These are phyloP conservation scores for Dictyostelium purpureum DNA, from an alignment of 78 protist species.

Conservation along the genomic window DNA sequence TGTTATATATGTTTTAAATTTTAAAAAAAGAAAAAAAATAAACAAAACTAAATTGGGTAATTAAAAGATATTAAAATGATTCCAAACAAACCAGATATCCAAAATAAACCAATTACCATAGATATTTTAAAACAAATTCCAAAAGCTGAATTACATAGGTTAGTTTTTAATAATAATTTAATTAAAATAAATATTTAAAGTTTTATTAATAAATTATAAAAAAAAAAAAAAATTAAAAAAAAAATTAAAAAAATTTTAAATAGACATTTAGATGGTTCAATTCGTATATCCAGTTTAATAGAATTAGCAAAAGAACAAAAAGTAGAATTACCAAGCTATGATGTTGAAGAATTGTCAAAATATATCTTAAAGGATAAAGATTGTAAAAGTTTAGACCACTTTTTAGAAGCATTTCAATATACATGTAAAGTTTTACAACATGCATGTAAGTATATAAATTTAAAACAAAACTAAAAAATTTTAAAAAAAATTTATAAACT, in stretches of 20 bases:
- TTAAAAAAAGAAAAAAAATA: not conserved
- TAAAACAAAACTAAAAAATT: not conserved
- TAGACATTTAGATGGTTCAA: constrained; percentile 80
- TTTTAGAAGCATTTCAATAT: constrained; percentile 47
- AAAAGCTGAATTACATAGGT: constrained; percentile 71
- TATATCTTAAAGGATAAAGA: constrained; percentile 40
- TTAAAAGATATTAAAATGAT: too few relatives aligned
- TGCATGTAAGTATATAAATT: constrained; percentile 3
- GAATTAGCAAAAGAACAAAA: constrained; percentile 80
- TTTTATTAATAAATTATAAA: not conserved
- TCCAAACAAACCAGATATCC: too few relatives aligned
- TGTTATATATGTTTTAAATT: not conserved
- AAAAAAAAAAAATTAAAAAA: not conserved
- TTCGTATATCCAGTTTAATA: constrained; percentile 17
- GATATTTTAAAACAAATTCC: constrained; percentile 60
- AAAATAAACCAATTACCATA: not conserved
- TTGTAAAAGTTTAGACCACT: constrained; percentile 36
- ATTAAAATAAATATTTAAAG: not conserved
- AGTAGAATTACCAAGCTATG: constrained; percentile 69
- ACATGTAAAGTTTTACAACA: constrained; percentile 53
- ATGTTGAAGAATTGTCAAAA: constrained; percentile 57
- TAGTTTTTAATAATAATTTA: not conserved
- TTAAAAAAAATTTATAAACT: not conserved
- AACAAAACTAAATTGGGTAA: not conserved
- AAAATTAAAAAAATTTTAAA: too few relatives aligned